Evolutionary conservation across 2,329 filamentous ascomycete genomes (phyloP), one percentile per base, ranked within the genome.

Genomic region (Coniochaeta ligniaria): DNA sequence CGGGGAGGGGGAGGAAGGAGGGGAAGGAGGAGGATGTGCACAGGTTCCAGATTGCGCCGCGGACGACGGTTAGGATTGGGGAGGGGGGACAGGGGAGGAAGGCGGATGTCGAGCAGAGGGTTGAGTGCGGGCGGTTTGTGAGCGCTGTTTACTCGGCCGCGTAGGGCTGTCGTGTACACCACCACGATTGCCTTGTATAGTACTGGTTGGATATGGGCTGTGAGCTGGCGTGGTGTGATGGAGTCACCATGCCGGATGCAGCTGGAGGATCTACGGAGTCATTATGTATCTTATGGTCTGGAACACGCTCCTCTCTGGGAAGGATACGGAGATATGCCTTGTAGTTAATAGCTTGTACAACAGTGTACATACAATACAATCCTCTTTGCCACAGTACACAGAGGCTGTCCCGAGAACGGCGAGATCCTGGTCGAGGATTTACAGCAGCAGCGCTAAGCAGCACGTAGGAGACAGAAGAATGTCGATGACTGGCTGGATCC

Each of bases 121-220:
- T 96, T 12, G 91, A 95, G 72, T 97, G 93, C 71, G 94, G 94
- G 20, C 83, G 90, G 63, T 87, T 85, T 64, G 87, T 93, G 14
- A 94, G 90, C 60, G 91, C 87, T 17, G 88, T 96, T 4, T 98
- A 95, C 75, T 96, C 91, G 6, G 71, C 67, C 9, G 66, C 69
- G n/a, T 75, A 41, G 59, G 67, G 17, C 47, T 28, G 4, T 52
- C 24, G 6, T n/a, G 20, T 14, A 47, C 59, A 28, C 33, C 36
- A n/a, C 33, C 24, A 57, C n/a, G 26, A 35, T 24, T 26, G 11
- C 47, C 47, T 52, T 59, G 57, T 59, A 59, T 31, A 16, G 36
- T 50, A 52, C 26, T 2, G 7, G 3, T 50, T 26, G 47, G 24
- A 52, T 28, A 57, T 14, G 22, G 26, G 6, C 6, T 24, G 52